A percentile compares a stretch with the other conserved stretches of the same genome.
phyloP scores from a whole-genome alignment of 495 filamentous ascomycete genomes.

The Aeminium ludgeri region DNA sequence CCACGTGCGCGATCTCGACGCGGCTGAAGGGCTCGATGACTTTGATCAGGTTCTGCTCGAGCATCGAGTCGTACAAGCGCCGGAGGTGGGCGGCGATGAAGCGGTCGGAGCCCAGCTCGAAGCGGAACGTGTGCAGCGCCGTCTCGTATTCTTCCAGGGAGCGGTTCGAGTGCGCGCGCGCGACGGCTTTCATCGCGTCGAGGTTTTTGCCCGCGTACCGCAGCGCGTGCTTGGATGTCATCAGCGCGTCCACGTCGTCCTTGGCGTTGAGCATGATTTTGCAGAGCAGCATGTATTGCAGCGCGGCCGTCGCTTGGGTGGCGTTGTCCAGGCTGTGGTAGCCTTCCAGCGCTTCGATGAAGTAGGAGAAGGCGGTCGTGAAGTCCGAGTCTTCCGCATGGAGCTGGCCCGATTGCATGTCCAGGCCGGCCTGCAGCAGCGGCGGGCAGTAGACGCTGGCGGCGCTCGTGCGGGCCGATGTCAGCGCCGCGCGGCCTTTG shows the following conservation, averaged over 20 bases:
- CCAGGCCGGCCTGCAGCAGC: conserved; percentile 81
- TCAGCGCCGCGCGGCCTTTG: conserved; percentile 89
- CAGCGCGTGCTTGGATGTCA: conserved; percentile 85
- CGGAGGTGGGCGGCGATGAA: conserved; percentile 94
- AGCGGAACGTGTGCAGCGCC: conserved; percentile 71
- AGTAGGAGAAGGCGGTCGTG: conserved; percentile 95
- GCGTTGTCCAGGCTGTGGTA: conserved; percentile 85
- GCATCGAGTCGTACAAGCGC: conserved; percentile 89
- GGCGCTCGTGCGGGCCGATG: conserved; percentile 81
- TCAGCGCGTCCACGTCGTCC: conserved; percentile 84
- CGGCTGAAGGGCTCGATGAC: conserved; percentile 96
- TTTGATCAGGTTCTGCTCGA: conserved; percentile 98
- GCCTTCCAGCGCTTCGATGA: conserved; percentile 95
- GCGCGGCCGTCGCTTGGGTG: conserved; percentile 66
- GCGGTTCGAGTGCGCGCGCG: conserved; percentile 82
- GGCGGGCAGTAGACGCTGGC: conserved; percentile 95
- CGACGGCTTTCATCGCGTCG: conserved; percentile 97
- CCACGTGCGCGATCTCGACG: conserved; percentile 91
- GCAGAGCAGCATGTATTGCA: conserved; percentile 99
- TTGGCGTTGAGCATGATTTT: conserved; percentile 98
- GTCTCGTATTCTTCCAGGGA: conserved; percentile 92
- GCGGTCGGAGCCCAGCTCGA: conserved; percentile 76
- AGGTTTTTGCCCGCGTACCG: conserved; percentile 88
- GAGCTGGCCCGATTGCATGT: conserved; percentile 98
- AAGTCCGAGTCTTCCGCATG: conserved; percentile 98